Base-by-base conservation (phyloP, 1,284 basidiomycete genomes). In the Pholiota adiposa region DNA sequence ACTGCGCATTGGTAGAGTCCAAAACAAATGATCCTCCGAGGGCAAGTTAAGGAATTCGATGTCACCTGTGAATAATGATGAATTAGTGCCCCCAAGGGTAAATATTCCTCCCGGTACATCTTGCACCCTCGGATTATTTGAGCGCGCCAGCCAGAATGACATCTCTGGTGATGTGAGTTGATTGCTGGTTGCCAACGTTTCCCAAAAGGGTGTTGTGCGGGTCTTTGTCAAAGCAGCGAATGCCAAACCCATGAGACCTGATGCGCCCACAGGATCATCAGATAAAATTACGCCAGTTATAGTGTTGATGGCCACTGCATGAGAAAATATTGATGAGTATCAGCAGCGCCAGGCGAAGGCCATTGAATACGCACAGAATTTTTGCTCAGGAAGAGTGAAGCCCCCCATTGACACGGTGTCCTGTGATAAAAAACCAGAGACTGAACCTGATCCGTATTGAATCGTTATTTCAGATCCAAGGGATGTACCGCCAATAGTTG, bases 31-130 rank as follows among this genome's bases (percentile, higher is more conserved):
- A 4, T 66, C 65, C 3, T 54, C 57, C 1, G 54, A 68, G 29
- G 77, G 72, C 65, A 88, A 75, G 58, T 82, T 60, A 43, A 83
- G 69, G 66, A 87, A 92, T 59, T 91, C 86, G 56, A 91, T 82
- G 38, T 83, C 75, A 9, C 90, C 89, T 0, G 78, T 79, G 72
- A 83, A 90, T 8, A 90, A 66, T 12, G 81, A 79, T 0, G 82
- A 78, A 70, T 94, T 90, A 23, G 85, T 86, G 19, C 90, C 91
- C 33, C 92, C 92, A 4, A 94, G 79, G 0, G 90, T 93, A 63
- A 94, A 85, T 0, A 80, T 75, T 16, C 92, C 92, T 57, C 91
- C 91, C 0, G 78, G 75, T 36, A 83, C 84, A 41, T 79, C 69
- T 9, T 65, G 29, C 3, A 73, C 68, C 14, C 64, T 70, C 8